Conservation (phyloP, 805 yeast species). For the Candida broadrunensis region DNA sequence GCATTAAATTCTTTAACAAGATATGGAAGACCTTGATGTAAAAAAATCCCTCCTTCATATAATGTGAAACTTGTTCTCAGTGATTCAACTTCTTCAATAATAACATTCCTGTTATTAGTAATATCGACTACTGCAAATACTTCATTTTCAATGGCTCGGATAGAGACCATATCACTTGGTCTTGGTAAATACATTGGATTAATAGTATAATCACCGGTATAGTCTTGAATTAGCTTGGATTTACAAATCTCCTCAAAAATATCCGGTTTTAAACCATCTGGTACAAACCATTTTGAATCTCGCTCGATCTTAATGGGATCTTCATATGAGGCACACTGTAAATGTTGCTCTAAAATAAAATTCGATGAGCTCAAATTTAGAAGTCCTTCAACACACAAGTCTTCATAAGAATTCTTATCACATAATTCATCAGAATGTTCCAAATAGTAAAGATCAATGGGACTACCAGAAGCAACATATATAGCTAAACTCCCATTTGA, state of each 20-base stretch:
- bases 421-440: conserved; percentile 60
- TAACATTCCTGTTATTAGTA: conserved; percentile 69
- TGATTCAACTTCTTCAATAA: conserved; percentile 87
- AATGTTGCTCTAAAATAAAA: conserved; percentile 69
- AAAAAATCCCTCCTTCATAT: conserved; percentile 88
- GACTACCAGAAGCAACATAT: conserved; percentile 77
- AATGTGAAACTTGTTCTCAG: conserved; percentile 86
- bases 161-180: conserved; percentile 74
- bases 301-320: conserved; percentile 54
- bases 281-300: conserved; percentile 60
- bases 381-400: conserved; percentile 37
- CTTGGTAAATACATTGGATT: conserved; percentile 64
- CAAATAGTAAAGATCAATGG: conserved; percentile 84
- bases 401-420: conserved; percentile 36
- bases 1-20: conserved; percentile 80
- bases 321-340: conserved; percentile 95
- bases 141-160: conserved; percentile 81
- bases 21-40: conserved; percentile 92
- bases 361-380: conserved; percentile 30
- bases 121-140: conserved; percentile 87
- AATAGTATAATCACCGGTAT: conserved; percentile 27
- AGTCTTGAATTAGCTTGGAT: conserved; percentile 30
- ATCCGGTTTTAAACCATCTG: conserved; percentile 9
- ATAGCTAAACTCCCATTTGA: conserved; percentile 78
- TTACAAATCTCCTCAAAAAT: conserved; percentile 9